Evolutionary conservation across 192 early-diverging fungal species (phyloP), one percentile per base, ranked within the genome.

Genomic region (Coemansia sp.): DNA sequence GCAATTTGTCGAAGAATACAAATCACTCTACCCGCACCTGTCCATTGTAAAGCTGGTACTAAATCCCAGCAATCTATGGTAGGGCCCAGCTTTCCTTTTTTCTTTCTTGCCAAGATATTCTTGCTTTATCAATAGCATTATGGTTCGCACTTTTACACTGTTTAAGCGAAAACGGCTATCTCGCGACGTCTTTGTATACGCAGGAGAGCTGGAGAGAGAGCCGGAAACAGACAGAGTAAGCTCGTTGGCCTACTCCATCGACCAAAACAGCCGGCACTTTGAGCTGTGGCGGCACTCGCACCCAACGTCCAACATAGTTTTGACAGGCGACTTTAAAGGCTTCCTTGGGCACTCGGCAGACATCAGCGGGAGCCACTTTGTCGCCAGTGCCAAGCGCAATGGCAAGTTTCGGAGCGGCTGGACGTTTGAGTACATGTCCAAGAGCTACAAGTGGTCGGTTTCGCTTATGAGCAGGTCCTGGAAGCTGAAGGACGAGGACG

Each of bases 161-260:
- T 47, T 47, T 30, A 47, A 47, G 30, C 21, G 23, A 10, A 47
- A 47, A 14, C 30, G 28, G 26, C n/a, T 47, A 2, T 28, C 45
- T 14, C 23, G 45, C 23, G 45, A 30, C 45, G 45, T 47, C 26
- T 28, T 47, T 11, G 15, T 47, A 0, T 47, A 30, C 7, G 45
- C 23, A 28, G 45, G 45, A 11, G 45, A 47, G 45, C 23, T 47
- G 6, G 45, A 28, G 2, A 4, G 2, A 15, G 8, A 28, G 45
- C 45, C 45, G 6, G 3, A n/a, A 18, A 44, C n/a, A 7, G 42
- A 16, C 17, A 28, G 11, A 15, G 26, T 28, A 21, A 12, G 11
- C 11, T 26, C 45, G 11, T 5, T 30, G 26, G 21, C 45, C 11
- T 47, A 47, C 12, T 26, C 8, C 2, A 47, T 47, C 26, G 45